A percentile compares a stretch with the other conserved stretches of the same genome.
phyloP scores from a whole-genome alignment of 306 rosid species.

The Inga oerstediana region DNA sequence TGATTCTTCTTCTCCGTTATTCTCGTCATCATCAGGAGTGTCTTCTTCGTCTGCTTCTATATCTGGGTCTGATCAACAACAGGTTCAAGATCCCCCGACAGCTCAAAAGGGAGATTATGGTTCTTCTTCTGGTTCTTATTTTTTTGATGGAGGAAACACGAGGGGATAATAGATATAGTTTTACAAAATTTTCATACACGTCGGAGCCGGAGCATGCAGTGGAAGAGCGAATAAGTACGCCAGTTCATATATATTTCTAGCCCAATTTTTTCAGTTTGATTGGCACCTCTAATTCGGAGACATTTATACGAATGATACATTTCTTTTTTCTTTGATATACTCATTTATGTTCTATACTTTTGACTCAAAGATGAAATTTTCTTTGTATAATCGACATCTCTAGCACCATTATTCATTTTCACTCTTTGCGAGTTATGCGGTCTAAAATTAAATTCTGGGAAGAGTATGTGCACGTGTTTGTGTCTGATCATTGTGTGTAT shows the following conservation, averaged over 20 bases:
- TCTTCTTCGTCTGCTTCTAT: constrained; percentile 1
- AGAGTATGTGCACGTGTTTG: not conserved
- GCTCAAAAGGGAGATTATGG: constrained; percentile 5
- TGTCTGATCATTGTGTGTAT: too few species aligned
- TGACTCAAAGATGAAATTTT: not conserved
- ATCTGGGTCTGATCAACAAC: not conserved
- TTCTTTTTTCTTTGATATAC: not conserved
- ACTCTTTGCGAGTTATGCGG: not conserved
- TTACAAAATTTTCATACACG: not conserved
- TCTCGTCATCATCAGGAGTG: constrained; percentile 16
- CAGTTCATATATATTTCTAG: too few species aligned
- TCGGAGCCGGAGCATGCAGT: not conserved
- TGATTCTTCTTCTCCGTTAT: not conserved
- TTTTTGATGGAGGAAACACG: constrained; percentile 3
- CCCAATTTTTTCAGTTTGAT: not conserved
- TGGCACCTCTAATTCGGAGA: not conserved
- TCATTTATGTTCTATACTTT: not conserved
- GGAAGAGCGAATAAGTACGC: too few species aligned
- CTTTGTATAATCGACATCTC: not conserved
- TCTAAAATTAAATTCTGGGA: not conserved
- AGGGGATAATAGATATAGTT: not conserved
- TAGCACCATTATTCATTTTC: not conserved
- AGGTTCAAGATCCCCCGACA: not conserved
- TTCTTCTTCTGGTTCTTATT: constrained; percentile 6
- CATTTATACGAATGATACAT: not conserved